Percentiles rank a stretch among this genome's conserved stretches.
Evolutionary conservation across 768 basidiomycete genomes (phyloP).

Genomic region (Grammothele lineata): DNA sequence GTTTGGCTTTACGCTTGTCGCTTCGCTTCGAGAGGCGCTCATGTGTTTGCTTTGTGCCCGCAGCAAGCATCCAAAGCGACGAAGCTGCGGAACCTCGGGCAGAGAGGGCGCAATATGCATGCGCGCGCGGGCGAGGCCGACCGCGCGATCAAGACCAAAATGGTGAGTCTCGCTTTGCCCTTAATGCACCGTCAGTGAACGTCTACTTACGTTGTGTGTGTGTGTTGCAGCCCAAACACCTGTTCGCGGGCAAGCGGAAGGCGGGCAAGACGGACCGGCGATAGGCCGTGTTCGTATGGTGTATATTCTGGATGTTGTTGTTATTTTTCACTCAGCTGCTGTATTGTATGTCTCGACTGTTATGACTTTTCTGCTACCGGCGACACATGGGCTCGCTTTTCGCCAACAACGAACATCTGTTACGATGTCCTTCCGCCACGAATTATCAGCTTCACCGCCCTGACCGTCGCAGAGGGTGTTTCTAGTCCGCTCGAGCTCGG

Average conservation of each 20-base stretch:
- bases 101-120: constrained; percentile 80
- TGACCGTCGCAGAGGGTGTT: no score
- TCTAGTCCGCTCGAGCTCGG: no score
- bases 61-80: constrained; percentile 79
- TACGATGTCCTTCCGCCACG: no score
- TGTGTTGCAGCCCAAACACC: constrained; percentile 67
- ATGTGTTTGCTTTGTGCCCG: neutral
- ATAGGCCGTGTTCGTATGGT: constrained; percentile 29
- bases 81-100: constrained; percentile 81
- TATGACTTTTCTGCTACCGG: no score
- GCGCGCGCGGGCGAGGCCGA: constrained; percentile 92
- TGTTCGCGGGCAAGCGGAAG: constrained; percentile 83
- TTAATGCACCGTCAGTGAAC: no score
- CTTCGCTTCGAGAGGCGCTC: constrained; percentile 6
- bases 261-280: constrained; percentile 78
- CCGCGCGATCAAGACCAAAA: constrained; percentile 75
- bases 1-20: no score
- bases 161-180: constrained; percentile 68
- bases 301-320: neutral
- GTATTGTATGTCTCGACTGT: no score
- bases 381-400: no score
- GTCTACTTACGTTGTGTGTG: neutral
- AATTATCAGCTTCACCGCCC: no score
- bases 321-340: neutral
- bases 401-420: no score